Conservation (phyloP, 148 eudicot genomes). For the Camellia lanceoleosa region DNA sequence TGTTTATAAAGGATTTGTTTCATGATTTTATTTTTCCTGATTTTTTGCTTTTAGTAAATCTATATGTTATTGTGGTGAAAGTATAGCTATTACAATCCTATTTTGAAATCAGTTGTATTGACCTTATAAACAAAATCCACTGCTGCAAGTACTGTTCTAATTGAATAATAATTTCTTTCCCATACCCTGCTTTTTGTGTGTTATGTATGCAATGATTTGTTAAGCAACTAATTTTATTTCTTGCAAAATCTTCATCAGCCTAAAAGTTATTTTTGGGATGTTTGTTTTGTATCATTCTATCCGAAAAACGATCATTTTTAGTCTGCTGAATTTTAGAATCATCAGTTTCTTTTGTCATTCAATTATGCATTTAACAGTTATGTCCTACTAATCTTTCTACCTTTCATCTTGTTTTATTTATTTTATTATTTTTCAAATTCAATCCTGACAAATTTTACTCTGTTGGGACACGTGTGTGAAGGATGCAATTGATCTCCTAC, state of each 20-base stretch:
- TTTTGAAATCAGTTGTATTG: neutral
- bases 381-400: neutral
- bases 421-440: neutral
- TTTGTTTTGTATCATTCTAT: too few relatives aligned
- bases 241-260: neutral
- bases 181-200: neutral
- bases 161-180: neutral
- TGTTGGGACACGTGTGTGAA: conserved; percentile 26
- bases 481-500: conserved; percentile 94
- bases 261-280: too few relatives aligned
- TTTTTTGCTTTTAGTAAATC: neutral
- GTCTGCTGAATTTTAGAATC: too few relatives aligned
- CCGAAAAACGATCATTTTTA: too few relatives aligned
- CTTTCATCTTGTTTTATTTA: neutral
- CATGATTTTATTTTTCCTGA: neutral
- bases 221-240: neutral
- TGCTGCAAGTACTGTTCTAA: neutral
- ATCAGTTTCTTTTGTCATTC: neutral
- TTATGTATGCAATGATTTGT: neutral
- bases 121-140: too few relatives aligned
- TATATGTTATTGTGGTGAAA: neutral
- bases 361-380: neutral
- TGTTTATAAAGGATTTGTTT: neutral
- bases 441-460: neutral
- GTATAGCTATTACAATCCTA: neutral